Percentiles rank a stretch among this genome's conserved stretches.
Evolutionary conservation across 352 stramenopile species (phyloP).

Genomic region (Phytopythium aichiense): DNA sequence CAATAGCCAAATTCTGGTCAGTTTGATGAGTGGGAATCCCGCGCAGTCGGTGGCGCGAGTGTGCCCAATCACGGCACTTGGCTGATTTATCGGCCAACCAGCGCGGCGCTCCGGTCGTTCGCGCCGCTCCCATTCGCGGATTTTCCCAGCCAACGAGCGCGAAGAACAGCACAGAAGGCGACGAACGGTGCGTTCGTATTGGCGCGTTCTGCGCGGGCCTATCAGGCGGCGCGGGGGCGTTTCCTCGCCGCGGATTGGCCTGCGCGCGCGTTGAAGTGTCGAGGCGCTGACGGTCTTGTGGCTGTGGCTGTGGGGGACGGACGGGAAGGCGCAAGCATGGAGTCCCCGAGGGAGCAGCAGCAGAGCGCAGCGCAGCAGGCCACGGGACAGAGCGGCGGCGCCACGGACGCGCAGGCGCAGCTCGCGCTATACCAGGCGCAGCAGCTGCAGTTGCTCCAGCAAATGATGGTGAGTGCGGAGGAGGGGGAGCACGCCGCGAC

Average conservation of each 20-base stretch:
- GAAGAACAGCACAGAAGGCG: slow-evolving; percentile 1
- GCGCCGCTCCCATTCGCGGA: slow-evolving; percentile 36
- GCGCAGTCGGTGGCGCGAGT: slow-evolving; percentile 30
- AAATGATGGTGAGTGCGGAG: slow-evolving; percentile 30
- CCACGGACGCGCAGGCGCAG: slow-evolving; percentile 23
- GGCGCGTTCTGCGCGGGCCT: neutral
- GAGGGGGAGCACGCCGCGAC: neutral
- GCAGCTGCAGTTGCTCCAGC: slow-evolving; percentile 74
- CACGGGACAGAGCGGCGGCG: slow-evolving; percentile 10
- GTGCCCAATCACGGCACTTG: slow-evolving; percentile 21
- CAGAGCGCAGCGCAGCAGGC: slow-evolving; percentile 8
- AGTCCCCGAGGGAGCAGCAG: slow-evolving; percentile 24
- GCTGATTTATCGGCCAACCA: slow-evolving; percentile 31
- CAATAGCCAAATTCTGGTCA: neutral
- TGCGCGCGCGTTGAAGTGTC: slow-evolving; percentile 1
- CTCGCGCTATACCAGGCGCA: slow-evolving; percentile 75
- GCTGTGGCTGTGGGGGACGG: neutral
- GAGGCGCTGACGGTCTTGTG: neutral
- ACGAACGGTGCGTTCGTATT: neutral
- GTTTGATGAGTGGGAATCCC: neutral
- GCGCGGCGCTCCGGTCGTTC: slow-evolving; percentile 9
- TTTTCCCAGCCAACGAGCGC: slow-evolving; percentile 37
- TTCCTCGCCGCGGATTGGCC: neutral
- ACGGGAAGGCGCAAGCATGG: neutral
- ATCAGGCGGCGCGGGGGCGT: neutral